phyloP scores from a whole-genome alignment of 2,329 filamentous ascomycete genomes.

The Arthroderma sp. region DNA sequence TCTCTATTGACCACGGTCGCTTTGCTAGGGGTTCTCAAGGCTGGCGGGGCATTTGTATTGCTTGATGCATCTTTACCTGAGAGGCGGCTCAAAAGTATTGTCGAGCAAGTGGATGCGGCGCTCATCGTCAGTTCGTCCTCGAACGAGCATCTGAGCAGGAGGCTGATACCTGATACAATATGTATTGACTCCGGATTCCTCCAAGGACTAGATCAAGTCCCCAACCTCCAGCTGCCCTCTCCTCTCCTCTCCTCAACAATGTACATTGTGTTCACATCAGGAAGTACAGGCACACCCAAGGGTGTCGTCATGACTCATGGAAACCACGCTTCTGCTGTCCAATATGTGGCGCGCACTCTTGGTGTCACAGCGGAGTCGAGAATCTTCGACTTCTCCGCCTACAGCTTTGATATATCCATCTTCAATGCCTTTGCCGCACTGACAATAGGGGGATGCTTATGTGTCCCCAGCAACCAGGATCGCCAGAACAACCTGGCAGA shows the following conservation, averaged over 20 bases:
- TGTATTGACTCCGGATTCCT: neutral
- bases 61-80: conserved; percentile 22
- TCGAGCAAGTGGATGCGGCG: conserved; percentile 30
- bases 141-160: conserved; percentile 29
- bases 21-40: conserved; percentile 14
- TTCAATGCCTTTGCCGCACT: conserved; percentile 24
- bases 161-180: conserved; percentile 19
- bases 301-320: conserved; percentile 66
- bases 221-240: conserved; percentile 38
- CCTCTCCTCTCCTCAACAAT: conserved; percentile 52
- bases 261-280: conserved; percentile 70
- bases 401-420: conserved; percentile 35
- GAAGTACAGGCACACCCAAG: conserved; percentile 76
- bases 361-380: conserved; percentile 27
- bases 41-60: conserved; percentile 12
- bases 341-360: conserved; percentile 24
- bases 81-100: conserved; percentile 29
- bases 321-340: conserved; percentile 17
- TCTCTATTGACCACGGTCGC: conserved; percentile 13
- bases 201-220: neutral
- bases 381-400: conserved; percentile 33
- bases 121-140: conserved; percentile 31
- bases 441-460: conserved; percentile 32
- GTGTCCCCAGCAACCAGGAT: conserved; percentile 32
- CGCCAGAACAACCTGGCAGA: conserved; percentile 36